These are phyloP conservation scores for Gynochthodes officinalis DNA, from an alignment of 257 asterid species.

Conservation along the genomic window DNA sequence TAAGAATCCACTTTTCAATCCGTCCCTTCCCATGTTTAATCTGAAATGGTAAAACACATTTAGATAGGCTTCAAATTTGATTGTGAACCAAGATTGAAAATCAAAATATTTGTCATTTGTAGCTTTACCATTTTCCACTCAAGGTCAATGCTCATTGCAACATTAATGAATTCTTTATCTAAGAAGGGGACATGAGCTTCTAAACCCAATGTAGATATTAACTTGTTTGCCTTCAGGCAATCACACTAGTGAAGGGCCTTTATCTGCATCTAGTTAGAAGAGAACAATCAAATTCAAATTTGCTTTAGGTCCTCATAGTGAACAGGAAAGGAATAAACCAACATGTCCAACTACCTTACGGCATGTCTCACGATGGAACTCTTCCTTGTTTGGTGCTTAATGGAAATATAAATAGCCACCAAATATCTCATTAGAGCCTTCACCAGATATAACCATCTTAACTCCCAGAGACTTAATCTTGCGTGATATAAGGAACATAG, in stretches of 20 bases:
- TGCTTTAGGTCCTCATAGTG: neutral
- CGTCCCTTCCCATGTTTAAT: slow-evolving; percentile 71
- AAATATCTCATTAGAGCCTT: slow-evolving; percentile 97
- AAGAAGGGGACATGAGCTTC: slow-evolving; percentile 94
- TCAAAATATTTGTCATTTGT: neutral
- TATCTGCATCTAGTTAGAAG: slow-evolving; percentile 41
- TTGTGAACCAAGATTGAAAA: neutral
- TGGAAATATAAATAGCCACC: slow-evolving; percentile 96
- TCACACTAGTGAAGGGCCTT: slow-evolving; percentile 96
- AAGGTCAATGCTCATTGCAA: slow-evolving; percentile 90
- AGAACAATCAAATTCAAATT: neutral
- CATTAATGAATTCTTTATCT: slow-evolving; percentile 82
- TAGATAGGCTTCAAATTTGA: neutral
- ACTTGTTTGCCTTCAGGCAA: slow-evolving; percentile 88
- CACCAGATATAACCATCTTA: slow-evolving; percentile 95
- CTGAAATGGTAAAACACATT: slow-evolving; percentile 28
- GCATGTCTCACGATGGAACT: slow-evolving; percentile 81
- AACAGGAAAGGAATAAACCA: neutral
- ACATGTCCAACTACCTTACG: slow-evolving; percentile 48
- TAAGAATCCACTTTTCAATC: slow-evolving; percentile 89
- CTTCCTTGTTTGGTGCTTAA: slow-evolving; percentile 94
- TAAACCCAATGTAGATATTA: slow-evolving; percentile 97
- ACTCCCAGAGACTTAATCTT: slow-evolving; percentile 95
- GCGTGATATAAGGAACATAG: slow-evolving; percentile 97
- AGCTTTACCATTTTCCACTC: slow-evolving; percentile 75